Evolutionary conservation across 768 basidiomycete species (phyloP).

Genomic region (Phaffia tasmanica): DNA sequence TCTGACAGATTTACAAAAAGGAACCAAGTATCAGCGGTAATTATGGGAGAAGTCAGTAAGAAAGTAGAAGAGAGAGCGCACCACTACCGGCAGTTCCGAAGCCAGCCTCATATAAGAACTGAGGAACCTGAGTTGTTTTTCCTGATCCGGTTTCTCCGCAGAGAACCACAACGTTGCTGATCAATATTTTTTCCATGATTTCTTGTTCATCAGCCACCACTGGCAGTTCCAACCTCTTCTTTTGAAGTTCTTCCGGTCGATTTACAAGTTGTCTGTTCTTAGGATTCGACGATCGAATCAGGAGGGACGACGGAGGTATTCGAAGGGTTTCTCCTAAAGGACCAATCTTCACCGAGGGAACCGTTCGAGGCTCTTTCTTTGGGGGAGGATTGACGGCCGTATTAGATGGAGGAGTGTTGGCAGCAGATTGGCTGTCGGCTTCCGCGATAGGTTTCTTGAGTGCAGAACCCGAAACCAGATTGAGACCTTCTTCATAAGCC

Average conservation of each 20-base stretch:
- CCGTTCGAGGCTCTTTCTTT: conserved; percentile 35
- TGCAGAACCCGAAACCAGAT: too few species aligned
- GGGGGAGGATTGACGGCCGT: neutral
- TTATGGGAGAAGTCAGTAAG: neutral
- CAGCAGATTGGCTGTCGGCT: conserved; percentile 37
- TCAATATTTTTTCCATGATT: conserved; percentile 79
- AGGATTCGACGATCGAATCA: conserved; percentile 28
- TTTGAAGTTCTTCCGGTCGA: conserved; percentile 61
- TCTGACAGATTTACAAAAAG: conserved; percentile 44
- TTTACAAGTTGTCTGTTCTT: conserved; percentile 48
- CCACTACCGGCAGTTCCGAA: conserved; percentile 76
- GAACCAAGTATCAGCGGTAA: neutral
- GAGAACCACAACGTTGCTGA: conserved; percentile 77
- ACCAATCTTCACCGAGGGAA: conserved; percentile 43
- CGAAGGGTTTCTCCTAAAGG: conserved; percentile 65
- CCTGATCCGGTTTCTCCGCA: conserved; percentile 95
- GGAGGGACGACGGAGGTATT: conserved; percentile 56
- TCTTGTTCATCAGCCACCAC: conserved; percentile 87
- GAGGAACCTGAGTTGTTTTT: conserved; percentile 96
- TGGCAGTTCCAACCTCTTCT: conserved; percentile 66
- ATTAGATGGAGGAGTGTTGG: conserved; percentile 38
- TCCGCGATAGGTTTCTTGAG: too few species aligned
- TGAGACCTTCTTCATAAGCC: neutral
- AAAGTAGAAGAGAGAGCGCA: conserved; percentile 38
- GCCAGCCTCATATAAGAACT: conserved; percentile 94